Base-by-base conservation (phyloP, 345 rosid species). In the Bruguiera sexangula region DNA sequence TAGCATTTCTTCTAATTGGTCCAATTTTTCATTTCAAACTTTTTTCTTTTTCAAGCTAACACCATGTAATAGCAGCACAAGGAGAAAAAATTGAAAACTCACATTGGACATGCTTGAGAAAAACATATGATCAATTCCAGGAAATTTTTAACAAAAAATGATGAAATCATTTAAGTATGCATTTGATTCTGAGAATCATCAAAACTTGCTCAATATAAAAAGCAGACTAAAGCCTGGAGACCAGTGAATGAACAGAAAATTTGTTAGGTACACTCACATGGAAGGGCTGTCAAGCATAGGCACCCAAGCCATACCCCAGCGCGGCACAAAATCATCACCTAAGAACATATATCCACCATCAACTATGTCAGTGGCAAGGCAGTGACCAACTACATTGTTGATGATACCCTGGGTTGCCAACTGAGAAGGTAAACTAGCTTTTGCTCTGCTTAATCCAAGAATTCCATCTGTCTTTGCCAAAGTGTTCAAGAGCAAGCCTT, bases 341-440 rank as follows among this genome's bases (percentile, higher is more conserved):
- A 94, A 76, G 81, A 94, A 89, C 88, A 91, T 83, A 81, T 89
- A 94, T 27, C 98, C 98, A 71, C 86, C 90, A 64, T 69, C 80
- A 56, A 50, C 64, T 31, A 83, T 68, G 81, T 83, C 89, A 60
- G 82, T 69, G 62, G 89, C 31, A 71, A 91, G 93, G 83, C 98
- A 94, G 81, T 94, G 98, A 27, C 98, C 96, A 24, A 91, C 71
- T 55, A 91, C 91, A 71, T 94, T 87, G 61, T 88, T 88, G 69
- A 91, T 89, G 68, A 94, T 80, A 34, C 95, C 92, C 68, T 71
- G 81, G 85, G 82, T 88, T 46, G 91, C 89, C 91, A 94, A 82
- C 58, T 94, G 98, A 80, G 97, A 91, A 81, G 98, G 98, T 63
- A 94, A 77, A 77, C 98, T 89, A 62, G 89, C 82, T 81, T 85